These are phyloP conservation scores for Endogone sp. DNA, from an alignment of 192 early-diverging fungal species.

Conservation along the genomic window DNA sequence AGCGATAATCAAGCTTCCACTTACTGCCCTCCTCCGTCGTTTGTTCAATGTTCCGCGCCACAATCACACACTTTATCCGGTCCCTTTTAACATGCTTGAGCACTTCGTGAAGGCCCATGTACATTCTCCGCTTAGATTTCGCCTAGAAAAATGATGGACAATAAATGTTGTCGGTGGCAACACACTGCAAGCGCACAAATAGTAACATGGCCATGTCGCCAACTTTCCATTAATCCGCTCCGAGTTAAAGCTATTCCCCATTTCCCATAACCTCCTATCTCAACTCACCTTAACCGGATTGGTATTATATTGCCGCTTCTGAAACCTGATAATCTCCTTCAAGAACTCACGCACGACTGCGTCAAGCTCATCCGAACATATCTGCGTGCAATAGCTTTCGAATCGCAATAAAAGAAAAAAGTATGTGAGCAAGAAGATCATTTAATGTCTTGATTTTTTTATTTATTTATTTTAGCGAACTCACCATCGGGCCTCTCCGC, in stretches of 20 bases:
- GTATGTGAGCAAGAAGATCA: no score
- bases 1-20: background rate
- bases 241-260: no score
- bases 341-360: background rate
- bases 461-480: no score
- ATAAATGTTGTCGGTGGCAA: no score
- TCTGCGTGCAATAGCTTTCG: conserved; percentile 2
- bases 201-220: no score
- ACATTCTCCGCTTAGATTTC: background rate
- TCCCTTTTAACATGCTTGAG: background rate
- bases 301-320: background rate
- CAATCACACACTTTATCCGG: background rate
- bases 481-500: background rate
- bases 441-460: no score
- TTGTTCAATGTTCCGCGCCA: conserved; percentile 2
- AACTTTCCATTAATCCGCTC: no score
- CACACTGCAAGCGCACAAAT: no score
- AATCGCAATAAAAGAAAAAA: background rate
- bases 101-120: background rate
- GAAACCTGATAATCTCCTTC: background rate
- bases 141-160: conserved; percentile 3
- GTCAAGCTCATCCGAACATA: background rate
- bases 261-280: no score
- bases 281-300: background rate
- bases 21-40: background rate